Percentiles rank a stretch among this genome's conserved stretches.
phyloP scores from a whole-genome alignment of 2,329 filamentous ascomycete genomes.

The Epicoccum nigrum region DNA sequence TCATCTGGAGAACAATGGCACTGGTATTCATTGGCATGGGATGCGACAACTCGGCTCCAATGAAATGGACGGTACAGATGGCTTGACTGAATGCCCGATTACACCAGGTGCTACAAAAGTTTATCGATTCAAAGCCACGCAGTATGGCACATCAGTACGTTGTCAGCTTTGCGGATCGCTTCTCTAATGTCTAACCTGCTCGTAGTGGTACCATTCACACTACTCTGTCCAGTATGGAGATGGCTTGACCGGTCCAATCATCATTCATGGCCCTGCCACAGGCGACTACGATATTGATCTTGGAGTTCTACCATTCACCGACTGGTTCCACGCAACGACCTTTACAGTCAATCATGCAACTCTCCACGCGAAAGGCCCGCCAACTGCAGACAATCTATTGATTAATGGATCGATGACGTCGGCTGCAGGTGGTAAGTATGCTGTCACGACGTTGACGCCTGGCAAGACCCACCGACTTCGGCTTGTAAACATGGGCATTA shows the following conservation, averaged over 20 bases:
- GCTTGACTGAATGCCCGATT: slow-evolving; percentile 70
- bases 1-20: slow-evolving; percentile 52
- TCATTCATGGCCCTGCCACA: slow-evolving; percentile 51
- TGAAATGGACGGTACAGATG: slow-evolving; percentile 54
- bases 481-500: slow-evolving; percentile 48
- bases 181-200: slow-evolving; percentile 45
- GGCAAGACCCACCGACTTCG: slow-evolving; percentile 55
- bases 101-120: slow-evolving; percentile 57
- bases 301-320: slow-evolving; percentile 49
- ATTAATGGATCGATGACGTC: slow-evolving; percentile 63
- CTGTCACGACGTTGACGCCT: slow-evolving; percentile 41
- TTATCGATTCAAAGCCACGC: slow-evolving; percentile 45
- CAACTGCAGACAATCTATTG: slow-evolving; percentile 54
- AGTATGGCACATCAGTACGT: slow-evolving; percentile 43
- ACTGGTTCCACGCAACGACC: slow-evolving; percentile 40
- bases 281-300: slow-evolving; percentile 53
- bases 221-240: slow-evolving; percentile 50
- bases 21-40: slow-evolving; percentile 60
- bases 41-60: slow-evolving; percentile 51
- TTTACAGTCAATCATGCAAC: slow-evolving; percentile 42
- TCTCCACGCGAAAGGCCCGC: slow-evolving; percentile 48
- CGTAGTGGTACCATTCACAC: slow-evolving; percentile 54
- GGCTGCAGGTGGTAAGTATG: slow-evolving; percentile 37
- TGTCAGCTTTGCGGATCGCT: slow-evolving; percentile 35
- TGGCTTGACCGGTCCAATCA: slow-evolving; percentile 50